Evolutionary conservation across 176 grass and related monocot species (phyloP).

Genomic region (Raddia guianensis): DNA sequence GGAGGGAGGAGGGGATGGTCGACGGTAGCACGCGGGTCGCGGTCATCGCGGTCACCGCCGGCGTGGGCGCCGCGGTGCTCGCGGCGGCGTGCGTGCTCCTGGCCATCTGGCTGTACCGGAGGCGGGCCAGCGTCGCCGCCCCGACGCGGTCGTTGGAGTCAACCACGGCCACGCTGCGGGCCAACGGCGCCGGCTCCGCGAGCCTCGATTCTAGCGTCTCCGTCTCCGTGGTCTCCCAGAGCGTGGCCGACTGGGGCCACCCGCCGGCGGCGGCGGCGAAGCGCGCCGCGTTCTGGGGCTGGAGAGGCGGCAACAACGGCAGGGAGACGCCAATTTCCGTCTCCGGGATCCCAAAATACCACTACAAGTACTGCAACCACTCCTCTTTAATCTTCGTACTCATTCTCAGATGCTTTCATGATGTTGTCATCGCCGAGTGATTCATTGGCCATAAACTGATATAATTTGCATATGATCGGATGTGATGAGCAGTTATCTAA

Average conservation of each 20-base stretch:
- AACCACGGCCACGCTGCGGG: constrained; percentile 47
- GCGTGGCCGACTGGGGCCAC: constrained; percentile 42
- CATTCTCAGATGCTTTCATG: not conserved
- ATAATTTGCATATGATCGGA: constrained; percentile 2
- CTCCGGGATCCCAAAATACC: constrained; percentile 84
- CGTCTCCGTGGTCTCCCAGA: constrained; percentile 66
- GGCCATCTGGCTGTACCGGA: constrained; percentile 56
- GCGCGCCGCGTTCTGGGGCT: constrained; percentile 58
- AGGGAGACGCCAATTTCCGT: constrained; percentile 47
- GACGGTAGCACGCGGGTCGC: constrained; percentile 12
- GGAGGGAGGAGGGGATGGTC: constrained; percentile 43
- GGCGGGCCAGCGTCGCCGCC: constrained; percentile 27
- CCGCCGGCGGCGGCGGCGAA: constrained; percentile 46
- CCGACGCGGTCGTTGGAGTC: constrained; percentile 42
- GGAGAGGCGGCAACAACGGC: constrained; percentile 35
- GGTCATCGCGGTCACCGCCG: constrained; percentile 54
- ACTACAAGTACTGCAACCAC: constrained; percentile 62
- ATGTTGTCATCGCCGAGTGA: not conserved
- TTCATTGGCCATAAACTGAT: not conserved
- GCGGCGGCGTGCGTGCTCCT: constrained; percentile 52
- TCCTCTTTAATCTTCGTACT: not conserved
- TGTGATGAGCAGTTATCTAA: constrained; percentile 16
- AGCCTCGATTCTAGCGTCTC: constrained; percentile 68
- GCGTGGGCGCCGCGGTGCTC: constrained; percentile 45
- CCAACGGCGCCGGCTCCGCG: constrained; percentile 32